Conservation (phyloP, 768 basidiomycete species). For the Mycena amicta region DNA sequence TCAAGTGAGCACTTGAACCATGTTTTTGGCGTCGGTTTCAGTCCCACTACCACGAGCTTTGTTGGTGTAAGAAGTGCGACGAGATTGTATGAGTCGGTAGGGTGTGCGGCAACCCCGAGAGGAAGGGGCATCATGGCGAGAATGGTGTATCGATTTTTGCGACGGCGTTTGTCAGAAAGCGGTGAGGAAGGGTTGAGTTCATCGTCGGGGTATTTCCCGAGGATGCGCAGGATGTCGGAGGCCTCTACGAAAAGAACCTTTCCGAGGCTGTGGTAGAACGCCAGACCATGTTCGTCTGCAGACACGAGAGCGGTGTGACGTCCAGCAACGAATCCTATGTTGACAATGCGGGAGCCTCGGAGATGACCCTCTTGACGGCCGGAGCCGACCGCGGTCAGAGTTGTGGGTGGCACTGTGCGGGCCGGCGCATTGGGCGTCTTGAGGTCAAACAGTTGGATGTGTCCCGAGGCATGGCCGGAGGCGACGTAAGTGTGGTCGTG, state of each 20-base stretch:
- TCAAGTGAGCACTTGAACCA: slow-evolving; percentile 77
- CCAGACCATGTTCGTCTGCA: slow-evolving; percentile 87
- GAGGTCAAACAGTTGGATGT: slow-evolving; percentile 86
- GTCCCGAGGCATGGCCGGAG: slow-evolving; percentile 81
- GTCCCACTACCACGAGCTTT: slow-evolving; percentile 90
- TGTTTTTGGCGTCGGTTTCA: slow-evolving; percentile 90
- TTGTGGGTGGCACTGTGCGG: slow-evolving; percentile 71
- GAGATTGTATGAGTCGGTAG: slow-evolving; percentile 78
- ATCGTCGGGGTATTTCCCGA: slow-evolving; percentile 84
- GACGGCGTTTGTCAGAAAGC: slow-evolving; percentile 19
- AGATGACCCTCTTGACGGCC: slow-evolving; percentile 89
- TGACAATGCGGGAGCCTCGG: slow-evolving; percentile 74
- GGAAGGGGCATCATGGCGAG: slow-evolving; percentile 84
- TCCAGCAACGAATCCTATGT: slow-evolving; percentile 84
- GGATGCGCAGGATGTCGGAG: slow-evolving; percentile 88
- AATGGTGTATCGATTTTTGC: slow-evolving; percentile 61
- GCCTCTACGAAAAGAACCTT: slow-evolving; percentile 95
- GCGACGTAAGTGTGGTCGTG: slow-evolving; percentile 93
- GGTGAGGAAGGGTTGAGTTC: slow-evolving; percentile 20
- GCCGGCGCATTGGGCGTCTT: slow-evolving; percentile 67
- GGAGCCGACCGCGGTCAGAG: slow-evolving; percentile 64
- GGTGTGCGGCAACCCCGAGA: slow-evolving; percentile 69
- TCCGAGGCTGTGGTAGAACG: slow-evolving; percentile 93
- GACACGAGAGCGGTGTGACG: slow-evolving; percentile 92
- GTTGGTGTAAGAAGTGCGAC: slow-evolving; percentile 86